Base-by-base conservation (phyloP, 2,329 filamentous ascomycete genomes). In the Diplodia intermedia region DNA sequence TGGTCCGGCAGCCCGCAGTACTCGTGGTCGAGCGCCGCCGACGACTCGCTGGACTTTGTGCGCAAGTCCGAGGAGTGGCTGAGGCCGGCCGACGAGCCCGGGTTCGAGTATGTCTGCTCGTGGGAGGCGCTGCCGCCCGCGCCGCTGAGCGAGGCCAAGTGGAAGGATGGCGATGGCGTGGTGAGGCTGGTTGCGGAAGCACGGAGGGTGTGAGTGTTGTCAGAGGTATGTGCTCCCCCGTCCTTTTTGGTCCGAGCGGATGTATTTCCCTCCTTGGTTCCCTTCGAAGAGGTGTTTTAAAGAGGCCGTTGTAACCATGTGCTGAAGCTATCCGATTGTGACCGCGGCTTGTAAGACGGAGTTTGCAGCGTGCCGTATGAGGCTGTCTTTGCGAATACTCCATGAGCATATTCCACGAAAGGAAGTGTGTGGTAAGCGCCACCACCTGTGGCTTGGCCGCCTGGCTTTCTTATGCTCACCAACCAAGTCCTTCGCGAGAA, bases 1-100 rank as follows among this genome's bases (percentile, higher is more conserved):
- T 63, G 60, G 60, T 38, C 60, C 18, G 60, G 60, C n/a, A 63
- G 43, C 26, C 60, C 60, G 43, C 43, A 18, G 60, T 63, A 38
- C 31, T 63, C 60, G 43, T 63, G 43, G 43, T 63, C 60, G 15
- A 63, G 60, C 60, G 18, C 60, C n/a, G 20, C 43, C 18, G 60
- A 63, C 31, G 60, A 63, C 43, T 63, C 60, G 3, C 23, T 63
- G 47, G 60, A 52, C 7, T 63, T 63, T 12, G 29, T 63, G 3
- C 15, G 60, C n/a, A 36, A 26, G 31, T 63, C 60, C 3, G 60
- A 63, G 60, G 29, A 36, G 31, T 63, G 60, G 60, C 31, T 63
- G 60, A 18, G 60, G 43, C 11, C 60, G 9, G 43, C 43, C 5
- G 60, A 52, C 9, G 60, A 36, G 4, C 29, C 43, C 4, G 60